Evolutionary conservation across 2,329 filamentous ascomycete species (phyloP), one percentile per base, ranked within the genome.

Genomic region (Alternaria arborescens): DNA sequence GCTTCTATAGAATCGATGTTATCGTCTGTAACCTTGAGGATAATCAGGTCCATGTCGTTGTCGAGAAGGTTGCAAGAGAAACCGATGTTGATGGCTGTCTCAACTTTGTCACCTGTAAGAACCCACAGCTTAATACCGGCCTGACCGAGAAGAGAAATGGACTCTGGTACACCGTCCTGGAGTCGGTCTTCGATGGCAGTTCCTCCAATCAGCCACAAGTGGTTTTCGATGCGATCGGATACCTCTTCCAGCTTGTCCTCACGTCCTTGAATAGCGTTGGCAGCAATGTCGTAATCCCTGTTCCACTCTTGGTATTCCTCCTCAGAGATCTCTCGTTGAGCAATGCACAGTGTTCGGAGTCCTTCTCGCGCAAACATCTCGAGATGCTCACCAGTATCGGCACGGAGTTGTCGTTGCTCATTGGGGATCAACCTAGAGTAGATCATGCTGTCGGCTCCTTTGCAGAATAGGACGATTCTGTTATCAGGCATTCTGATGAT

Each of bases 111-210:
- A 65, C 96, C 95, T 16, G 95, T 99, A 66, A 99, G 83, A 55
- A 99, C 95, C 95, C 95, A 99, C 8, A 99, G 87, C 80, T 99
- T 99, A 80, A 99, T 97, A 77, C 96, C 96, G 55, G 95, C 95
- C 73, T 93, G 88, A 30, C 91, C 94, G 53, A 99, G 88, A 44
- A 99, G 82, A 52, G 91, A 91, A 71, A 99, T 99, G 0, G 95
- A 94, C 75, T 98, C 95, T 7, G 95, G 95, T 4, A 99, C 95
- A 60, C 94, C 95, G 70, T 99, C 95, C 80, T 99, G 95, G 28
- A 99, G 85, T 70, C 94, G 89, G 83, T 99, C 95, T 80, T 99
- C 95, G 68, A 99, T 99, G 42, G 95, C 95, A 18, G 95, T 99
- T 46, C 95, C 95, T 62, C 95, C 95, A 22, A 99, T 82, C 7